Evolutionary conservation across 192 early-diverging fungal genomes (phyloP).

Genomic region (Gaertneriomyces semiglobifer): DNA sequence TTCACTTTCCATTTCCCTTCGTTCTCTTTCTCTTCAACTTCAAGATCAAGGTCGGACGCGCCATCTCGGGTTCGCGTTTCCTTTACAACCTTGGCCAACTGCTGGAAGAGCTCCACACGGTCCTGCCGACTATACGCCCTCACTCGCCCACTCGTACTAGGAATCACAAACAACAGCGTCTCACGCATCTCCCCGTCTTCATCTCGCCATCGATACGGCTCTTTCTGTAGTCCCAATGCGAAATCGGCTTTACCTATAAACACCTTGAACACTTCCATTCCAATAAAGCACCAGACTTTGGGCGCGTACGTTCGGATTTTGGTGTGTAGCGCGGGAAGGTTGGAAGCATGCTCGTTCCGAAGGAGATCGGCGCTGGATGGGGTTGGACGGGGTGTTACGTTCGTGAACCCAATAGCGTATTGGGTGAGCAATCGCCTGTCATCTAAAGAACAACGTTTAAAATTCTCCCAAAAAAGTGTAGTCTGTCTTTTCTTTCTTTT

Average conservation of each 20-base stretch:
- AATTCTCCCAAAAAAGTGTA: too few species aligned
- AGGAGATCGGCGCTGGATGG: neutral
- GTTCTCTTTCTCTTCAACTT: too few species aligned
- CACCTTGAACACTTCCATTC: conserved; percentile 9
- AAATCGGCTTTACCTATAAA: neutral
- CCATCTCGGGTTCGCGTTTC: neutral
- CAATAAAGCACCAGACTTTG: conserved; percentile 13
- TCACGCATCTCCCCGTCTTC: neutral
- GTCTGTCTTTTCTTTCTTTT: neutral
- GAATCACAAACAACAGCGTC: conserved; percentile 13
- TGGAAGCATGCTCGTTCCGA: neutral
- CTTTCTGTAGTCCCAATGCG: neutral
- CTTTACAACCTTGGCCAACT: conserved; percentile 15
- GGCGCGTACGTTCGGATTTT: conserved; percentile 1
- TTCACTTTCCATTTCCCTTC: too few species aligned
- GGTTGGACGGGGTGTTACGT: conserved; percentile 13
- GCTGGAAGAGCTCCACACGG: conserved; percentile 1
- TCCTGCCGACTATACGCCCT: conserved; percentile 1
- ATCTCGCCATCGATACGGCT: neutral
- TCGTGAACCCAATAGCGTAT: conserved; percentile 22
- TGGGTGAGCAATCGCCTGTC: neutral
- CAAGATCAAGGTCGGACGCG: too few species aligned
- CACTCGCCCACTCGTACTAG: conserved; percentile 13
- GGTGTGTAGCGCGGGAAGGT: neutral
- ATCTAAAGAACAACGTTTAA: too few species aligned